Percentiles rank a stretch among this genome's conserved stretches.
These are phyloP conservation scores for Crithidia bombi DNA, from an alignment of 208 protist species.

Conservation along the genomic window DNA sequence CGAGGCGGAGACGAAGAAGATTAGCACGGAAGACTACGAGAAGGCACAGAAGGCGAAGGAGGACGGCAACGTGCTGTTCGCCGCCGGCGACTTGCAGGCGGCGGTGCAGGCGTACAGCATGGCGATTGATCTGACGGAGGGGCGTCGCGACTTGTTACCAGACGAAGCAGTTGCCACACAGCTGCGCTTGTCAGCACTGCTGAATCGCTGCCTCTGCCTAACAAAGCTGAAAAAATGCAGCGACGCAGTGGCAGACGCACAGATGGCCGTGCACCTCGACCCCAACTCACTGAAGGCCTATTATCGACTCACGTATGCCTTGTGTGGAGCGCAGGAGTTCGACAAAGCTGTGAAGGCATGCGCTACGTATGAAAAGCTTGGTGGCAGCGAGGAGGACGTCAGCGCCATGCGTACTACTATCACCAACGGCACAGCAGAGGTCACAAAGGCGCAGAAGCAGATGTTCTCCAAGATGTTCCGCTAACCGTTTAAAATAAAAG, in stretches of 20 bases:
- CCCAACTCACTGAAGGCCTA: constrained; percentile 54
- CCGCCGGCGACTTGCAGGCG: constrained; percentile 44
- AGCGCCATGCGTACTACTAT: constrained; percentile 45
- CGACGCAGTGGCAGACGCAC: constrained; percentile 53
- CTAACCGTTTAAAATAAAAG: constrained; percentile 24
- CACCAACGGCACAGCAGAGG: constrained; percentile 26
- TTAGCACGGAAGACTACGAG: constrained; percentile 61
- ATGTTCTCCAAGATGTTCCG: constrained; percentile 79
- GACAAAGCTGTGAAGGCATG: constrained; percentile 42
- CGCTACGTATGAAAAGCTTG: constrained; percentile 36
- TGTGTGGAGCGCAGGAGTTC: constrained; percentile 59
- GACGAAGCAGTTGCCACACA: constrained; percentile 61
- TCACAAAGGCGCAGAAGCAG: constrained; percentile 49
- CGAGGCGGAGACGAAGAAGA: constrained; percentile 71
- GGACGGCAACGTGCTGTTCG: constrained; percentile 65
- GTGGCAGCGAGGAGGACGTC: constrained; percentile 48
- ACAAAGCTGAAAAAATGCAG: constrained; percentile 36
- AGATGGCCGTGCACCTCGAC: constrained; percentile 45
- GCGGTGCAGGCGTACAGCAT: constrained; percentile 69
- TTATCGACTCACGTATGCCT: constrained; percentile 65
- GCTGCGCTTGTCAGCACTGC: constrained; percentile 52
- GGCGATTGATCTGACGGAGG: constrained; percentile 63
- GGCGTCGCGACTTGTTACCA: constrained; percentile 65
- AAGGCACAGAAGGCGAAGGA: constrained; percentile 63
- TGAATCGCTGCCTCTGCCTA: constrained; percentile 74